These are phyloP conservation scores for Alloascoidea africana DNA, from an alignment of 805 yeast species.

Conservation along the genomic window DNA sequence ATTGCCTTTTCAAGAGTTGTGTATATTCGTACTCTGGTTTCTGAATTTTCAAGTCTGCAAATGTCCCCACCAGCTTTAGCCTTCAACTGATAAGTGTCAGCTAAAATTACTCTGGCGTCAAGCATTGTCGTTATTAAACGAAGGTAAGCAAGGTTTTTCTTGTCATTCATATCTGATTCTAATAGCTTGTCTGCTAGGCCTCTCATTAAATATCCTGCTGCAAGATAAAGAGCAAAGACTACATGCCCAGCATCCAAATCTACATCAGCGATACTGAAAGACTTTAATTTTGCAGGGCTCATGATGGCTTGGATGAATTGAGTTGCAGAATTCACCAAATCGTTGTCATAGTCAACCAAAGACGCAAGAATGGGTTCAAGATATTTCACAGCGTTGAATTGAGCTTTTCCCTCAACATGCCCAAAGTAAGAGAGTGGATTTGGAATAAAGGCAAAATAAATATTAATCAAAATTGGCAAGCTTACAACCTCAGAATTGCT, in stretches of 20 bases:
- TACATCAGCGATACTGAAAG: constrained; percentile 14
- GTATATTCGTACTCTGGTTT: constrained; percentile 16
- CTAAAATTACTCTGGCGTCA: constrained; percentile 20
- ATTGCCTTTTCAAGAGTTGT: constrained; percentile 34
- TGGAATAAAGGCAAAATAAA: constrained; percentile 17
- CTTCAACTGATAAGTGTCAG: constrained; percentile 13
- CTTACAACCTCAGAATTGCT: constrained; percentile 8
- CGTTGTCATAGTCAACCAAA: constrained; percentile 20
- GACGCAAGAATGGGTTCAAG: constrained; percentile 24
- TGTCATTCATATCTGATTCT: constrained; percentile 1
- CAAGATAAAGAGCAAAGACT: constrained; percentile 7
- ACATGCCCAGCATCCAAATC: constrained; percentile 4
- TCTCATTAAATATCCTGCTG: constrained; percentile 13
- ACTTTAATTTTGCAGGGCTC: constrained; percentile 15
- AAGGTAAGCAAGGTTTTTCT: constrained; percentile 18
- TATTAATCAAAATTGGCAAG: constrained; percentile 13
- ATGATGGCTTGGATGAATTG: constrained; percentile 21
- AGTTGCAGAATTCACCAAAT: constrained; percentile 20
- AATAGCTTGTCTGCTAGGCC: constrained; percentile 13
- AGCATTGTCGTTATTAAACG: constrained; percentile 24
- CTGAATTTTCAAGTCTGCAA: constrained; percentile 15
- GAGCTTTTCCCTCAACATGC: constrained; percentile 5
- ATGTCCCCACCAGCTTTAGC: constrained; percentile 12
- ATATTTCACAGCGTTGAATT: constrained; percentile 2
- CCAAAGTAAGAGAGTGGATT: constrained; percentile 20